Base-by-base conservation (phyloP, 2,329 filamentous ascomycete genomes). In the Colletotrichum scovillei region DNA sequence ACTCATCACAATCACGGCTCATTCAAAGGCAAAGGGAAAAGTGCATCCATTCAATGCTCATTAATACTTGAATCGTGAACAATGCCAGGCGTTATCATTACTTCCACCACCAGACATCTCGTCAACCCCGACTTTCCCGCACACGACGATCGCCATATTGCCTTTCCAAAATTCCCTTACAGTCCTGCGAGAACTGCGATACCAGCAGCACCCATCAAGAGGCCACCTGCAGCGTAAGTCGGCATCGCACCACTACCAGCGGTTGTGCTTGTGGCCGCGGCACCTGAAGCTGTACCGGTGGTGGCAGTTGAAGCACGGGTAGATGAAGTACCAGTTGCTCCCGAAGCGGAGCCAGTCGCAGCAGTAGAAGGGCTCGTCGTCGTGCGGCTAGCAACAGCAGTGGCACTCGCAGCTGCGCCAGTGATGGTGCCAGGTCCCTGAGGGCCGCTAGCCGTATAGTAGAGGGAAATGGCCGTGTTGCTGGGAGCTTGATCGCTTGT, bases 391-490 rank as follows among this genome's bases (percentile, higher is more conserved):
- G 70, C 76, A 22, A 78, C 81, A 49, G 77, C 78, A 6, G 81
- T 83, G 12, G 83, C 83, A 12, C 76, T 77, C 24, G 81, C 79
- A 9, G 83, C 83, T 53, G 78, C 80, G 14, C 85, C 84, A 35
- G 84, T 86, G 69, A 87, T 85, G 19, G 76, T 67, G 22, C 86
- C 85, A 1, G 82, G 80, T 0, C 84, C 84, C 72, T 85, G 84
- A 5, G 72, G 69, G 1, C 79, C 82, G 26, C 74, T 81, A 2
- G 81, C 77, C 7, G 84, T 86, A 77, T 83, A 86, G 76, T 86
- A 86, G 38, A 85, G 73, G 69, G 82, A 84, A 12, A 85, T 80
- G n/a, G 80, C 83, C 53, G 83, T 82, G 76, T 83, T 75, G 35
- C 82, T 78, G 2, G 79, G 80, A 42, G 77, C 82, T 26, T 77